Percentiles rank a stretch among this genome's conserved stretches.
Evolutionary conservation across 129 eudicot genomes (phyloP).

Genomic region (Heracleum sosnowskyi): DNA sequence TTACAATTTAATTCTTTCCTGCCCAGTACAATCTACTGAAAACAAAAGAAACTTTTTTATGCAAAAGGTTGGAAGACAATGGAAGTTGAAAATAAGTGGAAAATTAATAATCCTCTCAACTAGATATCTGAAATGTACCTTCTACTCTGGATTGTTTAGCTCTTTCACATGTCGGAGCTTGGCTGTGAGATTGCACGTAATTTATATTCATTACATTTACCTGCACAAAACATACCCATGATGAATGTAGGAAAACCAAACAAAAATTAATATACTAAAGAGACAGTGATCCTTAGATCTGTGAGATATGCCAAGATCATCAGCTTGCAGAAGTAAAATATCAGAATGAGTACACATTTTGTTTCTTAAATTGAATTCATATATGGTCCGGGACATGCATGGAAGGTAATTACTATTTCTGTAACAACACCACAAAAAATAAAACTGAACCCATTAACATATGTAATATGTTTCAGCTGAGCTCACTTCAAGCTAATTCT

Average conservation of each 20-base stretch:
- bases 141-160: slow-evolving; percentile 7
- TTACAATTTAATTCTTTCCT: neutral
- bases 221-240: slow-evolving; percentile 25
- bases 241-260: neutral
- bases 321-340: neutral
- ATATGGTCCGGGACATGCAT: neutral
- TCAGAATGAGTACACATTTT: neutral
- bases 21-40: too few relatives aligned
- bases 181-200: slow-evolving; percentile 26
- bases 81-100: neutral
- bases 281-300: neutral
- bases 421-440: neutral
- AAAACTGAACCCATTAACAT: neutral
- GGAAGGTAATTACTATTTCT: neutral
- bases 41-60: neutral
- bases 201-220: slow-evolving; percentile 49
- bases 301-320: neutral
- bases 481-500: neutral
- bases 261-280: neutral
- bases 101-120: neutral
- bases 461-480: neutral
- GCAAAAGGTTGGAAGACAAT: neutral
- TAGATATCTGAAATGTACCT: slow-evolving; percentile 28
- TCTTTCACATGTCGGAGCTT: slow-evolving; percentile 12
- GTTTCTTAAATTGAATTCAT: neutral